These are phyloP conservation scores for Podospora fimiseda DNA, from an alignment of 495 filamentous ascomycete species.

Conservation along the genomic window DNA sequence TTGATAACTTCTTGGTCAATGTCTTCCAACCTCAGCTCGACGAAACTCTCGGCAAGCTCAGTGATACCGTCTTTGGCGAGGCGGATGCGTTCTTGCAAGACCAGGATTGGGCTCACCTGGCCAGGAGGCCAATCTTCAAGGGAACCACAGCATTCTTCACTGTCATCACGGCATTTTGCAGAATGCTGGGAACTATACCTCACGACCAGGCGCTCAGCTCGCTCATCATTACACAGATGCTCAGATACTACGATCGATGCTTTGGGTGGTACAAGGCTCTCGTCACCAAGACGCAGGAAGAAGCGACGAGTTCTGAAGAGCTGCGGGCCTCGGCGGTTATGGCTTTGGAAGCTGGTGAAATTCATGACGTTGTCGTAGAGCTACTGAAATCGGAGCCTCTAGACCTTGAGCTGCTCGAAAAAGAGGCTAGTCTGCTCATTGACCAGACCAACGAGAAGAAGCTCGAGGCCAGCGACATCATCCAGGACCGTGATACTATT, in stretches of 20 bases:
- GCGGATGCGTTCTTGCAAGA: slow-evolving; percentile 85
- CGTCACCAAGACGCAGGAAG: slow-evolving; percentile 50
- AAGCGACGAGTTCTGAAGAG: slow-evolving; percentile 30
- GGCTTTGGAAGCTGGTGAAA: slow-evolving; percentile 57
- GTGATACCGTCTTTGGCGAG: slow-evolving; percentile 73
- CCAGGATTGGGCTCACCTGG: slow-evolving; percentile 67
- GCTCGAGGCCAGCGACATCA: slow-evolving; percentile 70
- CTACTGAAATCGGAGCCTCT: slow-evolving; percentile 51
- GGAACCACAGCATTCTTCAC: slow-evolving; percentile 85
- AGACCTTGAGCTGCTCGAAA: slow-evolving; percentile 42
- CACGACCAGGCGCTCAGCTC: slow-evolving; percentile 94
- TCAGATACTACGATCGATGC: slow-evolving; percentile 86
- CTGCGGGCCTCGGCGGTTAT: slow-evolving; percentile 68
- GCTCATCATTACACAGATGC: slow-evolving; percentile 82
- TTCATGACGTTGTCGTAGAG: slow-evolving; percentile 57
- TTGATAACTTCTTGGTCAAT: slow-evolving; percentile 97
- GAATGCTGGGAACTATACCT: slow-evolving; percentile 89
- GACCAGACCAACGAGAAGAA: slow-evolving; percentile 54
- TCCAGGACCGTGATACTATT: slow-evolving; percentile 81
- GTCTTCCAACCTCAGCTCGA: slow-evolving; percentile 96
- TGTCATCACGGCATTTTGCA: slow-evolving; percentile 82
- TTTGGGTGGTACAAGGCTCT: slow-evolving; percentile 78
- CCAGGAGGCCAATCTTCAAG: slow-evolving; percentile 82
- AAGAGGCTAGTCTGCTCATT: slow-evolving; percentile 65
- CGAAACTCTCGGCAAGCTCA: slow-evolving; percentile 86